Evolutionary conservation across 306 rosid genomes (phyloP).

Genomic region (Sophora flavescens): DNA sequence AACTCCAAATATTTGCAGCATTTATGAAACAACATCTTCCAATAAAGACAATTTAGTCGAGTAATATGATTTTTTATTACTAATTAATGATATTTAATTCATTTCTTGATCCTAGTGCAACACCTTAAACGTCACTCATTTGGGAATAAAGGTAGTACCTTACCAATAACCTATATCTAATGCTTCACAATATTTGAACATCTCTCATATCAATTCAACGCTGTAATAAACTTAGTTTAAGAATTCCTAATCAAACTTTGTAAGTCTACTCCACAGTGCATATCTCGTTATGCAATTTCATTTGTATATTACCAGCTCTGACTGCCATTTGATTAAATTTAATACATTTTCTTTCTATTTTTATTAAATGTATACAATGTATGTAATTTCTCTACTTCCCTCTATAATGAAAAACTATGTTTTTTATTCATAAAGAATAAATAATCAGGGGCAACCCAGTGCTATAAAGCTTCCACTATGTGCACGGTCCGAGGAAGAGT

Average conservation of each 20-base stretch:
- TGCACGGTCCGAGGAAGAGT: too few species aligned
- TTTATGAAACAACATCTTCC: too few species aligned
- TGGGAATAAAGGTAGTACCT: background rate
- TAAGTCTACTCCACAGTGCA: background rate
- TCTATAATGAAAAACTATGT: background rate
- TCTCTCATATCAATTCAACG: conserved; percentile 4
- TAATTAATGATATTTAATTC: too few species aligned
- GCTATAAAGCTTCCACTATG: too few species aligned
- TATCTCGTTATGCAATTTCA: background rate
- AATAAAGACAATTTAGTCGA: too few species aligned
- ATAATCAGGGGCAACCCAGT: too few species aligned
- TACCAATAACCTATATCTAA: conserved; percentile 7
- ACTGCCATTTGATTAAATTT: background rate
- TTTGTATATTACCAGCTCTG: background rate
- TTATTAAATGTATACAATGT: conserved; percentile 2
- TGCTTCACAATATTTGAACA: conserved; percentile 18
- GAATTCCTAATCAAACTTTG: background rate
- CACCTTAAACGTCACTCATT: too few species aligned
- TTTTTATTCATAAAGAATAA: too few species aligned
- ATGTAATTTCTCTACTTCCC: background rate
- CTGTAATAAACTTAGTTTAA: background rate
- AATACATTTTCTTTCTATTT: background rate
- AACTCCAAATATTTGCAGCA: too few species aligned
- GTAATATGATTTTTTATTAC: too few species aligned
- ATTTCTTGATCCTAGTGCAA: too few species aligned